Evolutionary conservation across 2,329 filamentous ascomycete genomes (phyloP), one percentile per base, ranked within the genome.

Genomic region (Arthroderma sp.): DNA sequence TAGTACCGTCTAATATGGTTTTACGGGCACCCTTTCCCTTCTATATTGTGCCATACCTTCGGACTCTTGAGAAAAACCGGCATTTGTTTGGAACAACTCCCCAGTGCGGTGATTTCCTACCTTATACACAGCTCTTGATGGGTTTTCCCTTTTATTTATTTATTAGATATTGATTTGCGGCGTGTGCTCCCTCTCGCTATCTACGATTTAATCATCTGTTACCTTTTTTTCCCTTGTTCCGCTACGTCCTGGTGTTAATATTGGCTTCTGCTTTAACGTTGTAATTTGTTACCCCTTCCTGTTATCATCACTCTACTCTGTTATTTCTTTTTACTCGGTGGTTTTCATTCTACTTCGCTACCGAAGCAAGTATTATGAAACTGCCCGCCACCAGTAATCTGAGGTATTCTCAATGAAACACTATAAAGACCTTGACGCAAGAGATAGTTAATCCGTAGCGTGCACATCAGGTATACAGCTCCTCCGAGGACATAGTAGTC

Each of bases 111-210:
- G 41, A 5, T 9, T 6, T 6, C 19, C 19, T 47, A 47, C 41
- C 41, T 25, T 47, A 47, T 47, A 51, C 47, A 51, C 15, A 17
- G 47, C 47, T 56, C 41, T 37, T 23, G 25, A 56, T 56, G 19
- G 38, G 17, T 49, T 28, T 43, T 49, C 54, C 38, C 59, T 61
- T 61, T 63, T 61, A n/a, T 65, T 56, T 65, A 62, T 60, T 56
- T 63, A 64, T 58, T 61, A 51, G 52, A 54, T 41, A 55, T 52
- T 58, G 28, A 51, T 17, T 51, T 51, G 47, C 47, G 47, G 47
- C 47, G 47, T 13, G 47, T 33, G 23, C 25, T 51, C n/a, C 47
- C 44, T 51, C 44, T 31, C 25, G 47, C 25, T 51, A 51, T 51
- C 47, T 51, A 51, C 47, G 47, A 17, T 51, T 51, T 51, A 51